Conservation (phyloP, 228 moss, liverwort and hornwort genomes). For the Sphagnum fallax region DNA sequence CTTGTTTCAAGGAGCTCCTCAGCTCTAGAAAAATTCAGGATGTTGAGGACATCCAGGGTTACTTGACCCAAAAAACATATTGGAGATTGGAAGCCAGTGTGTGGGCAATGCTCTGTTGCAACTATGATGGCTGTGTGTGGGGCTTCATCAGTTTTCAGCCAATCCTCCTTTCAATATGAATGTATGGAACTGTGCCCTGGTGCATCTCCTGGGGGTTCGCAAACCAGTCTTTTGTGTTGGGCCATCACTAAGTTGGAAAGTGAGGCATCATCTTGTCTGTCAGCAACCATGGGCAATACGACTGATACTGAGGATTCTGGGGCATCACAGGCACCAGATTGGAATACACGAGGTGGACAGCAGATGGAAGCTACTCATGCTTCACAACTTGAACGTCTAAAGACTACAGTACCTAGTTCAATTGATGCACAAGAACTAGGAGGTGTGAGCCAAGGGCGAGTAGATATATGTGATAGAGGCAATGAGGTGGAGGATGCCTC, state of each 20-base stretch:
- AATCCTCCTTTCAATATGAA: conserved; percentile 43
- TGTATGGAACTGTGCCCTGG: conserved; percentile 50
- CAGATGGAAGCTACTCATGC: conserved; percentile 2
- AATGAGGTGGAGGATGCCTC: conserved; percentile 5
- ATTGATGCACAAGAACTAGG: conserved; percentile 28
- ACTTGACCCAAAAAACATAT: too few species aligned
- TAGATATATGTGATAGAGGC: conserved; percentile 6
- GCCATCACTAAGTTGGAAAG: conserved; percentile 22
- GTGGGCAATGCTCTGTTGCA: conserved; percentile 41
- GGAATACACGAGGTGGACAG: conserved; percentile 19
- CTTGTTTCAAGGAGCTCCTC: too few species aligned
- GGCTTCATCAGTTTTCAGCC: conserved; percentile 42
- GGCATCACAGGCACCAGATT: conserved; percentile 43
- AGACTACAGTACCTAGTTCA: conserved; percentile 37
- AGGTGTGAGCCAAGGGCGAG: neutral
- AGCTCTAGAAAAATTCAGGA: too few species aligned
- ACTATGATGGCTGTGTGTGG: conserved; percentile 46
- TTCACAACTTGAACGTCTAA: conserved; percentile 24
- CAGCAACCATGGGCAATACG: conserved; percentile 53
- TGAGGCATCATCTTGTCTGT: conserved; percentile 56
- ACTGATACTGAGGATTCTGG: conserved; percentile 53
- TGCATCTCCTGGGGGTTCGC: conserved; percentile 20
- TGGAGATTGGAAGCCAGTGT: conserved; percentile 5
- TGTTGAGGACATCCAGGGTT: too few species aligned
- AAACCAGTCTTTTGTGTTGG: conserved; percentile 21